Evolutionary conservation across 2,329 filamentous ascomycete species (phyloP).

Genomic region (Fusarium austroafricanum): DNA sequence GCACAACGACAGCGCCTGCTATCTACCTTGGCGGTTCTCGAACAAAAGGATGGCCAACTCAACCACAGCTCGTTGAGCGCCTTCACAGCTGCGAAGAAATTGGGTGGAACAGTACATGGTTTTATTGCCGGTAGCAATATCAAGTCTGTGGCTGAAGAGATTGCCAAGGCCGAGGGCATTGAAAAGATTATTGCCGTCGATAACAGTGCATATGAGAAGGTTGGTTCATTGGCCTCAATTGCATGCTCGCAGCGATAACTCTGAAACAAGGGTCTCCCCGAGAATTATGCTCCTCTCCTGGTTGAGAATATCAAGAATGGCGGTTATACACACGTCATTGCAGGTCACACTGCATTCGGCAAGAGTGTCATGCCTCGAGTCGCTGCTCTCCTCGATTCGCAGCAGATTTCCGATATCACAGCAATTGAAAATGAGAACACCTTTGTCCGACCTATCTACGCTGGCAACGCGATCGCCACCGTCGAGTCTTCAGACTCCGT

Average conservation of each 20-base stretch:
- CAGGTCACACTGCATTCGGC: conserved; percentile 93
- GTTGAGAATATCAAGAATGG: conserved; percentile 98
- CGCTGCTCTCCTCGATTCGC: conserved; percentile 88
- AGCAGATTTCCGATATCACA: conserved; percentile 94
- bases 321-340: conserved; percentile 91
- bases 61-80: conserved; percentile 85
- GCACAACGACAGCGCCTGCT: conserved; percentile 65
- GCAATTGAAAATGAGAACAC: conserved; percentile 89
- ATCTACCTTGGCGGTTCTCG: conserved; percentile 90
- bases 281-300: conserved; percentile 93
- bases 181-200: conserved; percentile 93
- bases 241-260: conserved; percentile 18
- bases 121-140: conserved; percentile 87
- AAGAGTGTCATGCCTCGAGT: conserved; percentile 94
- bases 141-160: conserved; percentile 81
- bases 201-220: conserved; percentile 92
- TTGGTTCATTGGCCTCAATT: conserved; percentile 50
- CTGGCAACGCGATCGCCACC: conserved; percentile 95
- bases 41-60: conserved; percentile 91
- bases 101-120: conserved; percentile 86
- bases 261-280: conserved; percentile 77
- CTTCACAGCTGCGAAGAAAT: conserved; percentile 84
- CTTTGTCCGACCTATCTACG: conserved; percentile 96
- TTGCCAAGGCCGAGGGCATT: conserved; percentile 87
- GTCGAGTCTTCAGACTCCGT: conserved; percentile 88